Evolutionary conservation across 2,329 filamentous ascomycete genomes (phyloP).

Genomic region (Cladosporium sp.): DNA sequence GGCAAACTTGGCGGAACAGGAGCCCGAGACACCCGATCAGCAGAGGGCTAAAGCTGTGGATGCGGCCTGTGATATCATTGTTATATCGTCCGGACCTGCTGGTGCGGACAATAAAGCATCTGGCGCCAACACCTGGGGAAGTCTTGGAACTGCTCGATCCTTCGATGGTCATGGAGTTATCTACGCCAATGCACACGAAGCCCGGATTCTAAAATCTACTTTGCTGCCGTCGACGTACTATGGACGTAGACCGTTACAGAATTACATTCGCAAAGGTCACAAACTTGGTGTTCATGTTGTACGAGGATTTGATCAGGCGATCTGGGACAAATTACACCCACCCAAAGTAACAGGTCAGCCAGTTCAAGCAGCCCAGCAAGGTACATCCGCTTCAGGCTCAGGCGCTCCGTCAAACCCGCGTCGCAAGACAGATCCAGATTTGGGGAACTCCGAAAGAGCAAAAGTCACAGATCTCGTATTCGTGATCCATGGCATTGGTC

Average conservation of each 20-base stretch:
- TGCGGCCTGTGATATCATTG: slow-evolving; percentile 50
- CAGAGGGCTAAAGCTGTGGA: slow-evolving; percentile 47
- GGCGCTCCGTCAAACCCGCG: slow-evolving; percentile 44
- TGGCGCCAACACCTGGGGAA: slow-evolving; percentile 45
- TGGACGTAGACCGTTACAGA: slow-evolving; percentile 75
- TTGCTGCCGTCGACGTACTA: slow-evolving; percentile 84
- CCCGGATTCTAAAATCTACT: slow-evolving; percentile 84
- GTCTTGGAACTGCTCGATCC: slow-evolving; percentile 53
- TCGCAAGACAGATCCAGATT: slow-evolving; percentile 56
- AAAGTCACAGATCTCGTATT: slow-evolving; percentile 85
- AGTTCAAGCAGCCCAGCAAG: slow-evolving; percentile 46
- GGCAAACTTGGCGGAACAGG: slow-evolving; percentile 36
- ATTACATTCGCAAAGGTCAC: slow-evolving; percentile 77
- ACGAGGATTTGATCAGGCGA: slow-evolving; percentile 77
- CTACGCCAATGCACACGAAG: slow-evolving; percentile 74
- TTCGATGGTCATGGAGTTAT: slow-evolving; percentile 81
- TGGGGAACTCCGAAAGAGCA: slow-evolving; percentile 65
- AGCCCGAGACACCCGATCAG: slow-evolving; percentile 46
- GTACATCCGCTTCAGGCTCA: slow-evolving; percentile 48
- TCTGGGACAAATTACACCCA: slow-evolving; percentile 75
- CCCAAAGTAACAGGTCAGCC: slow-evolving; percentile 45
- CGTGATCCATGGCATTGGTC: slow-evolving; percentile 92
- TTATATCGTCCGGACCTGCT: slow-evolving; percentile 48
- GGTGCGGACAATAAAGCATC: slow-evolving; percentile 53
- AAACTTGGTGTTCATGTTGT: slow-evolving; percentile 85